A percentile compares a stretch with the other conserved stretches of the same genome.
These are phyloP conservation scores for Boletus tylopilopsis DNA, from an alignment of 768 basidiomycete genomes.

Conservation along the genomic window DNA sequence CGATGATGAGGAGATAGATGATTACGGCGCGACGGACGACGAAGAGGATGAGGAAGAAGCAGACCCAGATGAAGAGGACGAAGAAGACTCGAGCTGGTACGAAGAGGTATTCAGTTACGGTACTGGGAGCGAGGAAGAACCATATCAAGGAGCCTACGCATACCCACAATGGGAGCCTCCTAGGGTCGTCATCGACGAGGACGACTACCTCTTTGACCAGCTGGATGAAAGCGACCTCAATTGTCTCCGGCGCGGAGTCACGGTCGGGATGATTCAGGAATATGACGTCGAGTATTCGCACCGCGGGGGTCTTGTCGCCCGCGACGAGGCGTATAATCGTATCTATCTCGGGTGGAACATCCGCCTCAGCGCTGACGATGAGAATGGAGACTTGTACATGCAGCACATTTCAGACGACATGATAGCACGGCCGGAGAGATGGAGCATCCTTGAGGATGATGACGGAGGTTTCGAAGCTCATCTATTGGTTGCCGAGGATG, in stretches of 20 bases:
- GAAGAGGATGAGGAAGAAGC: constrained; percentile 25
- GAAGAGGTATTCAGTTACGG: constrained; percentile 36
- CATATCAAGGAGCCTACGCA: constrained; percentile 40
- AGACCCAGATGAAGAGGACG: constrained; percentile 29
- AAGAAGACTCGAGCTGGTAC: constrained; percentile 29
- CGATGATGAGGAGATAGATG: constrained; percentile 42
- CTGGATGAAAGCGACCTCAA: constrained; percentile 33
- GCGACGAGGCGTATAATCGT: constrained; percentile 39
- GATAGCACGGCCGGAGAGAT: constrained; percentile 41
- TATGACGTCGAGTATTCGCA: constrained; percentile 57
- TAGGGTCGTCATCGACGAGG: constrained; percentile 31
- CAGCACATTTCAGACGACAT: constrained; percentile 40
- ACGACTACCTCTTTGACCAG: constrained; percentile 35
- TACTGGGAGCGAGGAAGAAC: constrained; percentile 32
- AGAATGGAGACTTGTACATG: constrained; percentile 39
- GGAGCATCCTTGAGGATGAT: constrained; percentile 32
- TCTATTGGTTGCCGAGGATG: constrained; percentile 34
- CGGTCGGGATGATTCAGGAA: constrained; percentile 51
- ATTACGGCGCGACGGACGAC: constrained; percentile 25
- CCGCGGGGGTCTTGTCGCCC: constrained; percentile 49
- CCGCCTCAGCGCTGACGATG: constrained; percentile 40
- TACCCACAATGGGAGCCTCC: constrained; percentile 61
- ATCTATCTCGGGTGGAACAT: constrained; percentile 73
- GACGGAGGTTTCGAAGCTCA: constrained; percentile 45
- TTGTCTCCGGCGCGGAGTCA: constrained; percentile 58